phyloP scores from a whole-genome alignment of 345 rosid genomes.

The Gossypium australe region DNA sequence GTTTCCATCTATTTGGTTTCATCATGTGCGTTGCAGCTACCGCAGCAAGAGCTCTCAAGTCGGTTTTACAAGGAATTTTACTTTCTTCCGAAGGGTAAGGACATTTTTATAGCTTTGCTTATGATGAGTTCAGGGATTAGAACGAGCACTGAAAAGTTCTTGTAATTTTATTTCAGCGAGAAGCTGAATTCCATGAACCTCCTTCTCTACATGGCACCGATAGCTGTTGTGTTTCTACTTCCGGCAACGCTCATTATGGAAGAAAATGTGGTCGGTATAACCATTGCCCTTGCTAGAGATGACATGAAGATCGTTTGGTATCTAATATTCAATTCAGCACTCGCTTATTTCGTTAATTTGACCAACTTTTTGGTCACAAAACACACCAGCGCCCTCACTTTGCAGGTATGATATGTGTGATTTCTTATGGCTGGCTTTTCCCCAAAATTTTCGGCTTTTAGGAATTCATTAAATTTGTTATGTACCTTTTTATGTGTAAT shows the following conservation, averaged over 20 bases:
- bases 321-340: constrained; percentile 86
- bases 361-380: constrained; percentile 98
- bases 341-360: constrained; percentile 92
- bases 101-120: not conserved
- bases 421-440: not conserved
- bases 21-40: constrained; percentile 90
- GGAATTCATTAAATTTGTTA: not conserved
- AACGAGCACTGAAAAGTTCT: constrained; percentile 17
- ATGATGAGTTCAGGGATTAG: not conserved
- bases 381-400: constrained; percentile 94
- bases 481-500: not conserved
- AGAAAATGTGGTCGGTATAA: constrained; percentile 86
- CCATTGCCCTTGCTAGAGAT: constrained; percentile 93
- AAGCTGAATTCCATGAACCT: constrained; percentile 98
- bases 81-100: constrained; percentile 99
- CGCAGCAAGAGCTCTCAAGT: constrained; percentile 96
- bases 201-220: constrained; percentile 96
- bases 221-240: constrained; percentile 85
- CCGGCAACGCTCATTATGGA: constrained; percentile 97
- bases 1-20: constrained; percentile 97
- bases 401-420: constrained; percentile 54
- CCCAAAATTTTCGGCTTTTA: not conserved
- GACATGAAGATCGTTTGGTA: constrained; percentile 86
- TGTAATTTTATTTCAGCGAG: constrained; percentile 52
- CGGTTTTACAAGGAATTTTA: constrained; percentile 93